Percentiles rank a stretch among this genome's conserved stretches.
phyloP scores from a whole-genome alignment of 192 early-diverging fungal genomes.

The Haplosporangium gracile region DNA sequence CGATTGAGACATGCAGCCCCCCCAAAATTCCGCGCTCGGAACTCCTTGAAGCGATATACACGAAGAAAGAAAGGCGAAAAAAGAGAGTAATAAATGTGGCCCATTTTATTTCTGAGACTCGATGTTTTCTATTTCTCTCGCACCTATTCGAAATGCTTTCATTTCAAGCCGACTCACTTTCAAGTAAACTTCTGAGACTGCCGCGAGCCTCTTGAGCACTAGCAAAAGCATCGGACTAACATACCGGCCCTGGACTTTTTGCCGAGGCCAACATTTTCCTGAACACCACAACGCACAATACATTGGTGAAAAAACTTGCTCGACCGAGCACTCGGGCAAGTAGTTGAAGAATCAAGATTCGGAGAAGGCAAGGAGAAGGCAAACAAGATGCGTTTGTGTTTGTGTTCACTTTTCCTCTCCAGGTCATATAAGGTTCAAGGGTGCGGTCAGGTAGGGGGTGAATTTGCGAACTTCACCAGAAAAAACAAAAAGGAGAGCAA shows the following conservation, averaged over 20 bases:
- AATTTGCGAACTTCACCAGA: no score
- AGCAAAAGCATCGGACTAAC: not conserved
- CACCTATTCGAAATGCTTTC: not conserved
- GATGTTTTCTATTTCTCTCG: not conserved
- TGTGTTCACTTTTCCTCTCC: not conserved
- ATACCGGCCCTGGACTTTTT: not conserved
- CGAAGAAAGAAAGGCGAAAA: not conserved
- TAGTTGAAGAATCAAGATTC: not conserved
- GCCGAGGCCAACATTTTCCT: not conserved
- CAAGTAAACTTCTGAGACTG: not conserved
- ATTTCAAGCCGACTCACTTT: not conserved
- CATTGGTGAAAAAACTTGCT: not conserved
- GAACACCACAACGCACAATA: not conserved
- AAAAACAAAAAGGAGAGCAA: no score
- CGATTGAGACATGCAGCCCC: not conserved
- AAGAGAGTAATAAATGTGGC: not conserved
- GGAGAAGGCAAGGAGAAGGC: not conserved
- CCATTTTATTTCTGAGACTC: not conserved
- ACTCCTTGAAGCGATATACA: no score
- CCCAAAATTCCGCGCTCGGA: not conserved
- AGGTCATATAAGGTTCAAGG: no score
- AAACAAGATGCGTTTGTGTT: not conserved
- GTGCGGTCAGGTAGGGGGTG: no score
- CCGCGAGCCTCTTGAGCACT: not conserved
- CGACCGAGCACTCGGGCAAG: not conserved